Evolutionary conservation across 192 early-diverging fungal species (phyloP).

Genomic region (Backusella mclennaniae): DNA sequence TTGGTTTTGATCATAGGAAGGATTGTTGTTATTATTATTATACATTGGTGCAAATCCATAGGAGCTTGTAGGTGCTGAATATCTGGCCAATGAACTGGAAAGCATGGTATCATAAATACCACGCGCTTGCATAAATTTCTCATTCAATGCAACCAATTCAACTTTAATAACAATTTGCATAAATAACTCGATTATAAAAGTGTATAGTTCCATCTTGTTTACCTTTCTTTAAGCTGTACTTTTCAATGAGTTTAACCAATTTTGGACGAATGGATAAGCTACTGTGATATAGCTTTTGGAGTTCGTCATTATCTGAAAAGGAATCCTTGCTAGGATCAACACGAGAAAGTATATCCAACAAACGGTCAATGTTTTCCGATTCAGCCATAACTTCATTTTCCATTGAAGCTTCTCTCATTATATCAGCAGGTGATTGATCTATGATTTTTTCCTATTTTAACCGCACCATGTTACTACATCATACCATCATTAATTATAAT

Average conservation of each 20-base stretch:
- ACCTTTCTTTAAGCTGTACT: constrained; percentile 85
- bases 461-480: neutral
- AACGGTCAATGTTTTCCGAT: constrained; percentile 69
- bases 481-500: neutral
- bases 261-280: constrained; percentile 81
- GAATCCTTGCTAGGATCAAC: constrained; percentile 82
- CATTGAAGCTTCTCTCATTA: constrained; percentile 54
- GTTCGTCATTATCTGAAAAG: constrained; percentile 83
- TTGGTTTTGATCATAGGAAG: neutral
- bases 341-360: constrained; percentile 70
- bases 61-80: constrained; percentile 34
- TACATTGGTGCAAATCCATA: constrained; percentile 8
- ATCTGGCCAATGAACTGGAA: constrained; percentile 61
- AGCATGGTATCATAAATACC: constrained; percentile 74
- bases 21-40: neutral
- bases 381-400: constrained; percentile 73
- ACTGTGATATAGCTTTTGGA: constrained; percentile 79
- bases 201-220: neutral
- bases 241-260: constrained; percentile 82
- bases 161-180: constrained; percentile 43
- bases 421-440: constrained; percentile 53
- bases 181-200: neutral
- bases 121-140: constrained; percentile 70
- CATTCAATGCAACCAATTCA: constrained; percentile 68
- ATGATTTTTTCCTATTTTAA: constrained; percentile 54